phyloP scores from a whole-genome alignment of 2,329 filamentous ascomycete species.

The Penicillium sp. region DNA sequence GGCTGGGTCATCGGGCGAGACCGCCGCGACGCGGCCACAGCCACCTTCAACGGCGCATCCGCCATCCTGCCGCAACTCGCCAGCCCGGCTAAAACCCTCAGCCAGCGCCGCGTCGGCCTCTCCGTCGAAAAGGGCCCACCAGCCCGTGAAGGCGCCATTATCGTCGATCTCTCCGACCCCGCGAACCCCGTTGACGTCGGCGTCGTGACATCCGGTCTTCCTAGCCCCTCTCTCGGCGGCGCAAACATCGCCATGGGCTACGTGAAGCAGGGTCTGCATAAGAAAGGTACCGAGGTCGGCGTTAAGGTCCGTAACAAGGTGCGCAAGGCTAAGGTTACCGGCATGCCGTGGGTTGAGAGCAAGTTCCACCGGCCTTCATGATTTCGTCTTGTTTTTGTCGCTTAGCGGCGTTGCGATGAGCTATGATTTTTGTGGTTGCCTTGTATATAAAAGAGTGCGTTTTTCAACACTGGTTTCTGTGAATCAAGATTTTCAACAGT shows the following conservation, averaged over 20 bases:
- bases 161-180: constrained; percentile 55
- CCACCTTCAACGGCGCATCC: constrained; percentile 80
- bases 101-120: constrained; percentile 71
- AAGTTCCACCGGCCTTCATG: constrained; percentile 59
- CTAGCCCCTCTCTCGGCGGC: constrained; percentile 70
- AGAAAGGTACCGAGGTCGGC: constrained; percentile 73
- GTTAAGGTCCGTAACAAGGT: constrained; percentile 71
- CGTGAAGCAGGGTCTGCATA: constrained; percentile 72
- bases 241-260: constrained; percentile 98
- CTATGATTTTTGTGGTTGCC: constrained; percentile 1
- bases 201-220: constrained; percentile 79
- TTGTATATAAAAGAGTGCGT: constrained; percentile 7
- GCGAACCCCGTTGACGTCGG: constrained; percentile 57
- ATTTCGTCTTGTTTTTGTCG: not conserved
- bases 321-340: constrained; percentile 67
- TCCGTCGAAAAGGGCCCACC: constrained; percentile 73
- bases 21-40: constrained; percentile 52
- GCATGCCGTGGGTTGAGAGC: constrained; percentile 81
- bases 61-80: constrained; percentile 68
- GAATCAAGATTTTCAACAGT: no score
- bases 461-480: constrained; percentile 2
- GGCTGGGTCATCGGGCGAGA: constrained; percentile 81
- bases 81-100: constrained; percentile 52
- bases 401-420: not conserved
- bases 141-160: constrained; percentile 79